Conservation (phyloP, 306 rosid species). For the Cicer chorassanicum region DNA sequence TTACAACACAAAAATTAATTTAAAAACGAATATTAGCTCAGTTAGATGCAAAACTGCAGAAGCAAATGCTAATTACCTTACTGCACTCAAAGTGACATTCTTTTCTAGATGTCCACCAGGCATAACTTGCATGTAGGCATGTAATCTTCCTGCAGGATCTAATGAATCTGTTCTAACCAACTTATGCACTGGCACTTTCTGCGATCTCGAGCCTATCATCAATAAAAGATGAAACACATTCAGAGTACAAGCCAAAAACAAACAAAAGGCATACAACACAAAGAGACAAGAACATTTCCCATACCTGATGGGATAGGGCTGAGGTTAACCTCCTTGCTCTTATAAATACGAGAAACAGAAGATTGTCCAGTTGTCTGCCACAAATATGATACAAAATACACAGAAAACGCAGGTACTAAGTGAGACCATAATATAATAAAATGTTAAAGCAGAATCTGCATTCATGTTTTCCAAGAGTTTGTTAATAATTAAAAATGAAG, state of each 20-base stretch:
- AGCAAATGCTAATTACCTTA: slow-evolving; percentile 63
- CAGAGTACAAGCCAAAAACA: slow-evolving; percentile 32
- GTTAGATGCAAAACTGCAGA: slow-evolving; percentile 23
- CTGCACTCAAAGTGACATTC: slow-evolving; percentile 64
- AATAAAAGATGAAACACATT: slow-evolving; percentile 34
- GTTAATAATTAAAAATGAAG: slow-evolving; percentile 15
- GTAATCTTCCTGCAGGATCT: slow-evolving; percentile 93
- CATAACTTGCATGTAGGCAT: slow-evolving; percentile 68
- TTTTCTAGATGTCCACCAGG: slow-evolving; percentile 54
- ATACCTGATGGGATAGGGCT: slow-evolving; percentile 59
- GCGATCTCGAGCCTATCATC: slow-evolving; percentile 65
- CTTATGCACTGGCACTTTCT: slow-evolving; percentile 81
- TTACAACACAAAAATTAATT: slow-evolving; percentile 13
- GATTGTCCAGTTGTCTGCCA: slow-evolving; percentile 61
- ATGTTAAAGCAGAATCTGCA: slow-evolving; percentile 16
- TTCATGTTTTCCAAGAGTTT: slow-evolving; percentile 9
- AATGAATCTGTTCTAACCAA: slow-evolving; percentile 89
- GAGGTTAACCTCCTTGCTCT: slow-evolving; percentile 53
- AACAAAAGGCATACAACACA: slow-evolving; percentile 37
- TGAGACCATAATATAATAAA: slow-evolving; percentile 35
- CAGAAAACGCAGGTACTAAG: slow-evolving; percentile 40
- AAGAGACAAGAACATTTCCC: slow-evolving; percentile 33
- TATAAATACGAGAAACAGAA: slow-evolving; percentile 49
- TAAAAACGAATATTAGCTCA: neutral
- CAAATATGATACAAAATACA: slow-evolving; percentile 33